Evolutionary conservation across 163 green algal genomes (phyloP).

Genomic region (Picocystis sp.): DNA sequence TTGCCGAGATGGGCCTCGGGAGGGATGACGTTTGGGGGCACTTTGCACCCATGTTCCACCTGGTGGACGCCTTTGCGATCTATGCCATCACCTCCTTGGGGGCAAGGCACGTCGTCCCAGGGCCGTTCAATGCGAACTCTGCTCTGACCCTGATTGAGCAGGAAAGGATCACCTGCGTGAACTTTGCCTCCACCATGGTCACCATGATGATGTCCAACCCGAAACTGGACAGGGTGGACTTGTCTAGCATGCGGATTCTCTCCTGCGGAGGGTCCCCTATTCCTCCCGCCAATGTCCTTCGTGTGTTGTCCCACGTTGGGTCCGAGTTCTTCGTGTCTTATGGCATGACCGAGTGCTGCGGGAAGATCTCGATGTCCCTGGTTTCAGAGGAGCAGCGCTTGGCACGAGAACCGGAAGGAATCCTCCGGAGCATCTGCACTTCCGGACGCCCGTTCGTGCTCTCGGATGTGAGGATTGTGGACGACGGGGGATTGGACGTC

Average conservation of each 20-base stretch:
- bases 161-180: conserved; percentile 54
- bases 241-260: conserved; percentile 44
- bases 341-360: conserved; percentile 89
- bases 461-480: conserved; percentile 50
- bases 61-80: conserved; percentile 81
- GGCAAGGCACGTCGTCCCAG: conserved; percentile 54
- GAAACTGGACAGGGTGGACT: conserved; percentile 37
- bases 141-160: conserved; percentile 39
- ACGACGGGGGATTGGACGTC: conserved; percentile 12
- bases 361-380: conserved; percentile 82
- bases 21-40: conserved; percentile 64
- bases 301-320: conserved; percentile 51
- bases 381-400: conserved; percentile 19
- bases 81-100: conserved; percentile 67
- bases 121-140: conserved; percentile 36
- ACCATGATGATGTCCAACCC: conserved; percentile 39
- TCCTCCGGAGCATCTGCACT: conserved; percentile 38
- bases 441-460: conserved; percentile 63
- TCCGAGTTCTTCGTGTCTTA: conserved; percentile 85
- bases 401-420: conserved; percentile 13
- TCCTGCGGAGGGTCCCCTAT: conserved; percentile 67
- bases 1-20: conserved; percentile 63
- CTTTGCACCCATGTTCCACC: conserved; percentile 81
- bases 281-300: conserved; percentile 31
- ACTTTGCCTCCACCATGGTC: conserved; percentile 76